Base-by-base conservation (phyloP, 768 basidiomycete species). In the Arthromyces matolae region DNA sequence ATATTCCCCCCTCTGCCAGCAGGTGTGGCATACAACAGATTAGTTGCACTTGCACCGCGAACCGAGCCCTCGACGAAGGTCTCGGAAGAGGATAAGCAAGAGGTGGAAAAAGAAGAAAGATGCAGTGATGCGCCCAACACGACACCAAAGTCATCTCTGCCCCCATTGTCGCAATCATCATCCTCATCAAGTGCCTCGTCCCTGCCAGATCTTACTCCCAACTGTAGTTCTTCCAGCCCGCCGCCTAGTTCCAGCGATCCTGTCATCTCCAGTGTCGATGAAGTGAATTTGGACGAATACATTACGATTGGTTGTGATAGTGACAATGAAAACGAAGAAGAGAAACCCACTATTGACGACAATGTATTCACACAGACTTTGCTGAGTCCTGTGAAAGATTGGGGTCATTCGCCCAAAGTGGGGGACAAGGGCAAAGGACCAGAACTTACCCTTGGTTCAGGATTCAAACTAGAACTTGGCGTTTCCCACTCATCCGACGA, bases 1-100 rank as follows among this genome's bases (percentile, higher is more conserved):
- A 79, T 89, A 27, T 89, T 89, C 63, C 87, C 87, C 41, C 84
- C 85, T 1, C 65, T 89, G 3, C 87, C 86, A 13, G 67, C 80
- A 5, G 67, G 65, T 10, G 64, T 70, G 45, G 64, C 66, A 5
- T 68, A 68, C 47, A 62, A 60, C 53, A 50, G 65, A 53, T 50
- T 67, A 8, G 49, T 60, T 23, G 52, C 60, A 32, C 50, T 50
- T 46, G 60, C 63, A 20, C 49, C 52, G 41, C 51, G 59, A 1
- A 45, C 54, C 29, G 49, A 61, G 13, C 59, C 69, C 23, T 60
- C 59, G 8, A 63, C 66, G 8, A 60, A 64, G 2, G 52, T 54
- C 13, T 27, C 41, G 10, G 45, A 45, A 16, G 24, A 19, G 37
- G 5, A 41, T 28, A 16, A 34, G 10, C 8, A 32, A 9, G 47